A percentile compares a stretch with the other conserved stretches of the same genome.
Conservation (phyloP, 1,139 yeast genomes). For the Hansenula sp. region DNA sequence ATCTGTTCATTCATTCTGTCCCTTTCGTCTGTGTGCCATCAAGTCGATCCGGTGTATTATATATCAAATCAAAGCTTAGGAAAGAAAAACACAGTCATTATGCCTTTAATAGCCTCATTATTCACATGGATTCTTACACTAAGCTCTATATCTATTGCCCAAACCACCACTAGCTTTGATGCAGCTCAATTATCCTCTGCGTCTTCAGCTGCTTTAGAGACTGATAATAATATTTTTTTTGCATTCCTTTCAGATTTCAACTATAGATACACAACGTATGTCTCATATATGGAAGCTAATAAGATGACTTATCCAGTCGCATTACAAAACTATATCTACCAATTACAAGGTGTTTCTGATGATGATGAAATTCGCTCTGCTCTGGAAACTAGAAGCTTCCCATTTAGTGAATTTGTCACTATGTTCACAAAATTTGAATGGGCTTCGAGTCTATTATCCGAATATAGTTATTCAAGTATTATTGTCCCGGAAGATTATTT, state of each 20-base stretch:
- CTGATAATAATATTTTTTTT: slow-evolving; percentile 19
- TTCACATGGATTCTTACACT: background rate
- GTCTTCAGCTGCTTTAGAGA: slow-evolving; percentile 16
- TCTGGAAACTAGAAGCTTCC: slow-evolving; percentile 31
- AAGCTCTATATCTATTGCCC: background rate
- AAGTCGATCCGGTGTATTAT: no score
- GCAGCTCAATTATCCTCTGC: slow-evolving; percentile 14
- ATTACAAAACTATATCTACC: slow-evolving; percentile 28
- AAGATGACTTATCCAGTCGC: slow-evolving; percentile 29
- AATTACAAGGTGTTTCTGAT: slow-evolving; percentile 20
- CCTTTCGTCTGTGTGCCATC: no score
- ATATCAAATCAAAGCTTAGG: no score
- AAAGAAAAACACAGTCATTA: no score
- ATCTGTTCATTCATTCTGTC: no score
- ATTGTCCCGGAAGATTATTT: slow-evolving; percentile 35
- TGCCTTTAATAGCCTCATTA: background rate
- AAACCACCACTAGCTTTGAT: slow-evolving; percentile 11
- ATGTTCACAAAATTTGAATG: slow-evolving; percentile 40
- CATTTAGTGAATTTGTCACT: slow-evolving; percentile 37
- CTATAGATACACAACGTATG: slow-evolving; percentile 21
- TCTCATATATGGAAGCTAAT: slow-evolving; percentile 27
- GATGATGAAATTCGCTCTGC: slow-evolving; percentile 26
- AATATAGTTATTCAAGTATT: slow-evolving; percentile 30
- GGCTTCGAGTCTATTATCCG: slow-evolving; percentile 32
- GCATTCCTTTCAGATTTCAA: slow-evolving; percentile 29